Evolutionary conservation across 805 yeast genomes (phyloP).

Genomic region (Wickerhamomyces queroliae): DNA sequence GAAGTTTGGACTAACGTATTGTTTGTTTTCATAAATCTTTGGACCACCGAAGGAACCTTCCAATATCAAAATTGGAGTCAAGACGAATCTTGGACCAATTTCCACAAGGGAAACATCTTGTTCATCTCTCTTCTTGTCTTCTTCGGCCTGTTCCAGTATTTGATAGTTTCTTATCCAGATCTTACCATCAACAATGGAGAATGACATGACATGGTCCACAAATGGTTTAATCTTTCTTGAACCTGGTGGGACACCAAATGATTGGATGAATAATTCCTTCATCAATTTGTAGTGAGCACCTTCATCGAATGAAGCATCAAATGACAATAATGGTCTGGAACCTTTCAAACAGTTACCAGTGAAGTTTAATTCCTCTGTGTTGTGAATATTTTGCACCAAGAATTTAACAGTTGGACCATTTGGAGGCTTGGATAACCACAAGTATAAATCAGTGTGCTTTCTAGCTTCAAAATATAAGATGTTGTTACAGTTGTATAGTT

Average conservation of each 20-base stretch:
- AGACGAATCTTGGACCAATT: slow-evolving; percentile 93
- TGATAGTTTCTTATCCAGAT: slow-evolving; percentile 96
- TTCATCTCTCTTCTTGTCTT: slow-evolving; percentile 48
- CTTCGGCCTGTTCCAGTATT: slow-evolving; percentile 60
- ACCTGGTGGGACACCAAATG: slow-evolving; percentile 92
- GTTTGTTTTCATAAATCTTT: slow-evolving; percentile 93
- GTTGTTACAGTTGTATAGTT: slow-evolving; percentile 94
- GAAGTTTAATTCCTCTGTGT: slow-evolving; percentile 92
- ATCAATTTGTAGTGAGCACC: slow-evolving; percentile 65
- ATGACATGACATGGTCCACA: slow-evolving; percentile 90
- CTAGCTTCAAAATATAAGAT: slow-evolving; percentile 91
- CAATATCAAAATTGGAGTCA: slow-evolving; percentile 83
- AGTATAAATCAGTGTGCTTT: slow-evolving; percentile 89
- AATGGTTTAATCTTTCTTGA: slow-evolving; percentile 94
- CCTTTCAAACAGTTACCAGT: slow-evolving; percentile 96
- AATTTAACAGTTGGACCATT: slow-evolving; percentile 96
- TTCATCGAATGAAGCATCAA: slow-evolving; percentile 73
- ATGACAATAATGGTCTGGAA: slow-evolving; percentile 87
- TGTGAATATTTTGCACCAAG: slow-evolving; percentile 90
- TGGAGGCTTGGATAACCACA: slow-evolving; percentile 95
- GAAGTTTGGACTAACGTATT: slow-evolving; percentile 92
- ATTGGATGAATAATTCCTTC: slow-evolving; percentile 77
- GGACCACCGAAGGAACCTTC: slow-evolving; percentile 99
- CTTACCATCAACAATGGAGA: slow-evolving; percentile 87
- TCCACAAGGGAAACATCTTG: slow-evolving; percentile 75